A percentile compares a stretch with the other conserved stretches of the same genome.
These are phyloP conservation scores for Monosporascus cannonballus DNA, from an alignment of 2,329 filamentous ascomycete genomes.

Conservation along the genomic window DNA sequence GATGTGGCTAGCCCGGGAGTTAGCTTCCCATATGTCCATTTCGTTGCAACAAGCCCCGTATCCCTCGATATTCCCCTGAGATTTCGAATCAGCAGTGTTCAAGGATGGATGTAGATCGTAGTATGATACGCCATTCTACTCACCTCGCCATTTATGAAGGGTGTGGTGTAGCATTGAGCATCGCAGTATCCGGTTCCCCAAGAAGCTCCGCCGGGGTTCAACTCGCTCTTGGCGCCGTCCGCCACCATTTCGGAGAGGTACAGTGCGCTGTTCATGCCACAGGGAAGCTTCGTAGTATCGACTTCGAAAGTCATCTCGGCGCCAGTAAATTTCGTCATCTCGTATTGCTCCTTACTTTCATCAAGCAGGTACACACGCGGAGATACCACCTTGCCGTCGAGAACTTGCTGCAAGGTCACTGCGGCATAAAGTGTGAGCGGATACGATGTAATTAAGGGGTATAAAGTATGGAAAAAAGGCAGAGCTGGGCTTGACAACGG, in stretches of 20 bases:
- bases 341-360: slow-evolving; percentile 46
- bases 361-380: slow-evolving; percentile 54
- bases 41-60: slow-evolving; percentile 32
- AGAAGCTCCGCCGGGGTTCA: slow-evolving; percentile 29
- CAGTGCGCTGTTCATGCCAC: slow-evolving; percentile 57
- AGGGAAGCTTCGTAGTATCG: slow-evolving; percentile 55
- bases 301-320: slow-evolving; percentile 60
- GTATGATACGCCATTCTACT: slow-evolving; percentile 6
- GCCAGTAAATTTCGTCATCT: slow-evolving; percentile 53
- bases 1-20: slow-evolving; percentile 27
- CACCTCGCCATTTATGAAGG: slow-evolving; percentile 32
- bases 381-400: slow-evolving; percentile 23
- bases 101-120: too few relatives aligned
- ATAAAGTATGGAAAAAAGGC: neutral
- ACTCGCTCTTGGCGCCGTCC: slow-evolving; percentile 46
- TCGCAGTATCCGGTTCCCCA: slow-evolving; percentile 34
- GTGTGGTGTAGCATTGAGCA: slow-evolving; percentile 30
- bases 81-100: too few relatives aligned
- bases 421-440: slow-evolving; percentile 2
- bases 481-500: too few relatives aligned
- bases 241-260: slow-evolving; percentile 56
- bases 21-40: slow-evolving; percentile 34
- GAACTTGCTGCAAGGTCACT: slow-evolving; percentile 33
- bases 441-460: neutral
- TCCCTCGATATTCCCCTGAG: slow-evolving; percentile 26